Base-by-base conservation (phyloP, 2,329 filamentous ascomycete species). In the Exserohilum turcica region DNA sequence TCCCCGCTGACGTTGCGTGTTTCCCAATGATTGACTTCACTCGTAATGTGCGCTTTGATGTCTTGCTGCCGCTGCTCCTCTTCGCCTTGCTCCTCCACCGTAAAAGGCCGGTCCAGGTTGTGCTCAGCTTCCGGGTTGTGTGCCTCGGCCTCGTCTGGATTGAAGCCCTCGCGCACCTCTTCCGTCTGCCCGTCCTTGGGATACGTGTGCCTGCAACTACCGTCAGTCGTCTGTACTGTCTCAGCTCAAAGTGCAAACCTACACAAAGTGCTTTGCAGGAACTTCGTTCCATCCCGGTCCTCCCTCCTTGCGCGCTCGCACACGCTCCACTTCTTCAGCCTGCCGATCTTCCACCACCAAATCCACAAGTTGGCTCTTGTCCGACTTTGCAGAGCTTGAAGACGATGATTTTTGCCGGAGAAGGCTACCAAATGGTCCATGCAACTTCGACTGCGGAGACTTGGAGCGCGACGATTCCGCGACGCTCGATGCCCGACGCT, bases 311-410 rank as follows among this genome's bases (percentile, higher is more conserved):
- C 84, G 79, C 10, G 82, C 82, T 45, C 85, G 79, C n/a, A 83
- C 81, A 42, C 84, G 81, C 54, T 88, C 85, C 40, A 82, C 77
- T 48, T 85, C 80, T 66, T 88, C 86, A 5, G 84, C 85, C 40
- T 84, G 72, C 38, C 74, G 79, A 65, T 89, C 84, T 74, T 88
- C 85, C 7, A 89, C 83, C 0, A 88, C 81, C 3, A 89, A 74
- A 67, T 89, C 86, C 9, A 89, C 86, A 5, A 89, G 75, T 61
- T 89, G 86, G 59, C 84, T 85, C 55, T 77, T 78, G 59, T 82
- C 81, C 1, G 84, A 86, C 52, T 82, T 80, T 7, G 68, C 72
- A 6, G 78, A 80, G 54, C 74, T 76, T 3, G 78, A 67, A 0
- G 74, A 75, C 0, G 74, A 76, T 6, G 83, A 84, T 42, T 81